A percentile compares a stretch with the other conserved stretches of the same genome.
Evolutionary conservation across 257 asterid genomes (phyloP).

Genomic region (Petunia axillaris): DNA sequence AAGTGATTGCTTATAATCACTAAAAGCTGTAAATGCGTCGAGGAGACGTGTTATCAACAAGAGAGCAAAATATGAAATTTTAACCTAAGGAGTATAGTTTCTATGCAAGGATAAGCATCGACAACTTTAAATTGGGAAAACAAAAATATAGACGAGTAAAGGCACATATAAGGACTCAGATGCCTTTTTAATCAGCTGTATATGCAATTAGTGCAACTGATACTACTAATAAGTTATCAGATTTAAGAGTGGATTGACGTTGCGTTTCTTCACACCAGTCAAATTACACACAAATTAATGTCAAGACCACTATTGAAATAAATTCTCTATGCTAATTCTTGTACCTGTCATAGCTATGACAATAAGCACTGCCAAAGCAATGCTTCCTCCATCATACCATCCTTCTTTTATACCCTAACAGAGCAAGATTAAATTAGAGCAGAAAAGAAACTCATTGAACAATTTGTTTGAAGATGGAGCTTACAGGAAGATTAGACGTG

Average conservation of each 20-base stretch:
- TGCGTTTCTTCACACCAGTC: background rate
- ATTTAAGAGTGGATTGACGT: background rate
- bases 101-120: background rate
- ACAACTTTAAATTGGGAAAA: background rate
- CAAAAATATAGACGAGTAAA: conserved; percentile 9
- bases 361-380: conserved; percentile 82
- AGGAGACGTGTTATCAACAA: background rate
- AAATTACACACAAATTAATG: background rate
- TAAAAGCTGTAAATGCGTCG: conserved; percentile 62
- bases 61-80: background rate
- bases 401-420: conserved; percentile 92
- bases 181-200: background rate
- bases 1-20: conserved; percentile 95
- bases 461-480: conserved; percentile 16
- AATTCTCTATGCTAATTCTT: background rate
- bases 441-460: background rate
- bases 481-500: conserved; percentile 16
- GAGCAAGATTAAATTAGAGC: conserved; percentile 25
- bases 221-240: conserved; percentile 3
- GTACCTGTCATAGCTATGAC: conserved; percentile 86
- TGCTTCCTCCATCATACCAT: conserved; percentile 99
- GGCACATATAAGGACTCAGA: background rate
- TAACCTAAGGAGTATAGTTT: background rate
- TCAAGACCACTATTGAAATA: conserved; percentile 4
- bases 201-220: background rate